Evolutionary conservation across 176 grass and related monocot genomes (phyloP).

Genomic region (Lolium perenne): DNA sequence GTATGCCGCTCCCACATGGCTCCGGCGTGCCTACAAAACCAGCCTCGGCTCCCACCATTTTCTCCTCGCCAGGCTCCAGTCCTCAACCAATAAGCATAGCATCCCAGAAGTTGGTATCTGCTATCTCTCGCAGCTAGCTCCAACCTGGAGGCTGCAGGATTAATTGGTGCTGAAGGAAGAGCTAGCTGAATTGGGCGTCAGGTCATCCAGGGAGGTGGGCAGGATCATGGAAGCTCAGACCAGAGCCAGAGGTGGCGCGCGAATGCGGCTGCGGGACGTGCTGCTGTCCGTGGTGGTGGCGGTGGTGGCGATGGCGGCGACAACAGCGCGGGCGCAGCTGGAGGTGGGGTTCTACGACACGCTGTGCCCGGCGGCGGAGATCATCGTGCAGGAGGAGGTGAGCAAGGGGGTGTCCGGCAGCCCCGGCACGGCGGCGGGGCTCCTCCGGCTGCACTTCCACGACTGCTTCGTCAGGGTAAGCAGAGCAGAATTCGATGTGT

Average conservation of each 20-base stretch:
- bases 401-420: conserved; percentile 40
- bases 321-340: conserved; percentile 45
- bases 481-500: background rate
- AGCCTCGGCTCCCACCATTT: background rate
- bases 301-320: background rate
- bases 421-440: conserved; percentile 52
- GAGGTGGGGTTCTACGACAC: conserved; percentile 63
- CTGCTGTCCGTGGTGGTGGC: background rate
- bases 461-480: conserved; percentile 87
- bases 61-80: background rate
- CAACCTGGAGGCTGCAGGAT: background rate
- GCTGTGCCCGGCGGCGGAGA: conserved; percentile 66
- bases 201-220: background rate
- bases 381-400: conserved; percentile 62
- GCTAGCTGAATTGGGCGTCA: background rate
- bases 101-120: too few relatives aligned
- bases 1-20: conserved; percentile 19
- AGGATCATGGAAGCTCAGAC: background rate
- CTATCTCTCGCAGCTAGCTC: background rate
- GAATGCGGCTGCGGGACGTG: background rate
- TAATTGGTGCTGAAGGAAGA: conserved; percentile 21
- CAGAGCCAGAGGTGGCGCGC: background rate
- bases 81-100: conserved; percentile 41
- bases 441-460: conserved; percentile 84
- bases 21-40: conserved; percentile 44